Evolutionary conservation across 2,329 filamentous ascomycete species (phyloP), one percentile per base, ranked within the genome.

Genomic region (Beauveria caledonica): DNA sequence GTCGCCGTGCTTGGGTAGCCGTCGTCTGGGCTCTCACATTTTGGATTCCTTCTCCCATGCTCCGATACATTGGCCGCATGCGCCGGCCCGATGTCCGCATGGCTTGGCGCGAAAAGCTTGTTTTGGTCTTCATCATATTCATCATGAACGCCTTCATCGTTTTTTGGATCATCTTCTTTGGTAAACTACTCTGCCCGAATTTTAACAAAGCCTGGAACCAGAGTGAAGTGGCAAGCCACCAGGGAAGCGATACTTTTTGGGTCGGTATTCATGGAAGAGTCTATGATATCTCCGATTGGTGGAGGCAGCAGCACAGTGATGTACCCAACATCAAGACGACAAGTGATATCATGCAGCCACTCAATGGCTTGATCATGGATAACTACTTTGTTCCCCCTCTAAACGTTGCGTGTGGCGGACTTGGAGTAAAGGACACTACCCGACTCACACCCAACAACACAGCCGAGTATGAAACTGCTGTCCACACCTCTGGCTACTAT

Each of bases 81-180:
- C 95, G 96, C 76, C 87, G 94, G 60, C 94, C 92, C 1, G 94
- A 99, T 75, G 91, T 99, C 9, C 89, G 94, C 27, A 89, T 97
- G 85, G 94, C 94, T 0, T 99, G 94, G 94, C 85, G 94, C 73
- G 94, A 99, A 70, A 99, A 99, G 75, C 56, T 99, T 11, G 88
- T 94, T 0, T 78, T 99, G 11, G 86, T 92, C 51, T 78, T 89
- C 62, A 68, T 96, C 57, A 97, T 99, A 66, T 71, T 89, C 33
- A 68, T 99, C 13, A 75, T 96, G 66, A 99, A 99, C 74, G 91
- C 71, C 44, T 70, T 84, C 29, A 84, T 99, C 63, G 80, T 97
- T 61, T 99, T 99, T 76, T 96, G 91, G 83, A 97, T 99, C 67
- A 83, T 97, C 64, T 84, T 77, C 44, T 94, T 99, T 67, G 92